Base-by-base conservation (phyloP, 148 eudicot genomes). In the Rhododendron williamsianum region DNA sequence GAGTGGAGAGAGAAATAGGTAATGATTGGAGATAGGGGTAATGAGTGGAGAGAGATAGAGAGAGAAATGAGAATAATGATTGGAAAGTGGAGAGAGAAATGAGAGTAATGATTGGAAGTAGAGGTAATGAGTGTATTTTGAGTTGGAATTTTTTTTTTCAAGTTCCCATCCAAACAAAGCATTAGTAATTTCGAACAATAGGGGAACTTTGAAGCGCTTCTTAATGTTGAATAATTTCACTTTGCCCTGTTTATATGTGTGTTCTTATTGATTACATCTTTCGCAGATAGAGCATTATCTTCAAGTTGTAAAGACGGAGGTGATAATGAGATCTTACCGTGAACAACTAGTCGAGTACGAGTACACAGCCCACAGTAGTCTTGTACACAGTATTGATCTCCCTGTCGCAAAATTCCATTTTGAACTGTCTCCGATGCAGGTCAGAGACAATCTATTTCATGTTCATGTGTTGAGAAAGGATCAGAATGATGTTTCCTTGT, bases 381-480 rank as follows among this genome's bases (percentile, higher is more conserved):
- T 92, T 89, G 86, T 91, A 41, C 98, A 92, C 83, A 95, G 96
- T 84, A 81, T 84, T 69, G 56, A 90, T 56, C 88, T 95, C 81
- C 98, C 99, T 43, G 98, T 85, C 27, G 91, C 98, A 8, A 95
- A 94, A 88, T 97, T 97, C 88, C 98, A 95, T 86, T 94, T 90
- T 86, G 95, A 92, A 86, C 92, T 87, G 60, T 97, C 99, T 35
- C 97, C 99, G 13, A 97, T 97, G 99, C 99, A 97, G 99, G 99
- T 95, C 38, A 45, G 15, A 43, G 21, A 48, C 10, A 48, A 35
- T 45, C 56, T 1, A 58, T 35, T 56, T 23, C 45, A 48, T 45
- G 27, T 69, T 80, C 80, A 82, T 25, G 46, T 79, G 25, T 80
- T 81, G 63, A 23, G 25, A 77, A 27, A 45, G 49, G 25, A 51